Conservation (phyloP, 495 filamentous ascomycete genomes). For the Aspergillus asperescens region DNA sequence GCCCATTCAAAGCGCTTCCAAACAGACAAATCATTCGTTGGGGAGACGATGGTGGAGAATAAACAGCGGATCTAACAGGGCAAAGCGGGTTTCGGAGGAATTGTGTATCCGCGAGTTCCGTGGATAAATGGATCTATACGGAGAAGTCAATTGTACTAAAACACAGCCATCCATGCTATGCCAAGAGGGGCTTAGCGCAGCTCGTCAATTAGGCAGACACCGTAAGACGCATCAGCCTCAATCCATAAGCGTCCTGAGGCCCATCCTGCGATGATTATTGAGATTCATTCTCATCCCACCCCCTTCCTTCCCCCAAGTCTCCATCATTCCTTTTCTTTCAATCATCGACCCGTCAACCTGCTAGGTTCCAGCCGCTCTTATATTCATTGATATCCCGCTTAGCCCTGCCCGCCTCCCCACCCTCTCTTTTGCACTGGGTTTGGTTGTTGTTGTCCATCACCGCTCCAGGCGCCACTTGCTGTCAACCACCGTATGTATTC, state of each 20-base stretch:
- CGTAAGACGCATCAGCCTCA: slow-evolving; percentile 31
- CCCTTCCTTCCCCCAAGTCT: slow-evolving; percentile 7
- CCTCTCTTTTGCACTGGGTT: background rate
- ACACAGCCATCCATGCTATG: too few species aligned
- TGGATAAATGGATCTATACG: too few species aligned
- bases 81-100: slow-evolving; percentile 2
- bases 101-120: background rate
- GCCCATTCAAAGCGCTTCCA: background rate
- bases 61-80: too few species aligned
- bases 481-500: background rate
- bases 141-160: too few species aligned
- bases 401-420: background rate
- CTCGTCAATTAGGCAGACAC: slow-evolving; percentile 45
- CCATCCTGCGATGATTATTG: too few species aligned
- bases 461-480: background rate
- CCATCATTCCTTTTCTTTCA: background rate
- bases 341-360: background rate
- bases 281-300: slow-evolving; percentile 13
- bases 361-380: background rate
- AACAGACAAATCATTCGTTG: background rate
- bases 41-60: background rate
- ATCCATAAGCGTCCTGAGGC: too few species aligned
- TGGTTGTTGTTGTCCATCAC: background rate
- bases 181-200: slow-evolving; percentile 22
- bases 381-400: slow-evolving; percentile 1